Conservation (phyloP, 768 basidiomycete genomes). For the Mycena kentingensis region DNA sequence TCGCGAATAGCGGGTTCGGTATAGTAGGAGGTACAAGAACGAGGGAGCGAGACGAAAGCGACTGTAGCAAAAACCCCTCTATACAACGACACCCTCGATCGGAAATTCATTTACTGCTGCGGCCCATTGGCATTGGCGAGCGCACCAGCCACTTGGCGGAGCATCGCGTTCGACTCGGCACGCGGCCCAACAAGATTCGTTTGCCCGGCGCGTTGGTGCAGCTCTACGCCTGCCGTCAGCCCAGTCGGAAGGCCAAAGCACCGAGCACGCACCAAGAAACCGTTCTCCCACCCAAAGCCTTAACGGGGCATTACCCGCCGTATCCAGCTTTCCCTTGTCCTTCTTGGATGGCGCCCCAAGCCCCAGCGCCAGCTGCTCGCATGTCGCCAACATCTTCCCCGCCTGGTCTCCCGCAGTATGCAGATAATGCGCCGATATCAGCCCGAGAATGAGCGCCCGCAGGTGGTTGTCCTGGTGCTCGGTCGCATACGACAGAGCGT, state of each 20-base stretch:
- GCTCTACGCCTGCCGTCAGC: slow-evolving; percentile 40
- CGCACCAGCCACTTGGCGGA: slow-evolving; percentile 20
- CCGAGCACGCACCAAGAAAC: slow-evolving; percentile 52
- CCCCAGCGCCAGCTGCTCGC: slow-evolving; percentile 71
- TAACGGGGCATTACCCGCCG: slow-evolving; percentile 62
- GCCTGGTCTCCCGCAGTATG: slow-evolving; percentile 74
- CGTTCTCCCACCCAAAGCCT: slow-evolving; percentile 75
- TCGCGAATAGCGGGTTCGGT: slow-evolving; percentile 24
- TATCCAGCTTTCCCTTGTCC: slow-evolving; percentile 28
- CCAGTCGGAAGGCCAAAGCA: too few relatives aligned
- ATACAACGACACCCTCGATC: too few relatives aligned
- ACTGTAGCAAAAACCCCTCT: too few relatives aligned
- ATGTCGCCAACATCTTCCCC: slow-evolving; percentile 61
- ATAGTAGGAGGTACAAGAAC: slow-evolving; percentile 9
- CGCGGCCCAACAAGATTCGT: slow-evolving; percentile 49
- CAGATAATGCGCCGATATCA: slow-evolving; percentile 70
- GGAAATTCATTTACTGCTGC: too few relatives aligned
- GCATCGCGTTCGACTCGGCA: slow-evolving; percentile 41
- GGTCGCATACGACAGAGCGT: slow-evolving; percentile 59
- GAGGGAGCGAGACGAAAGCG: slow-evolving; percentile 2
- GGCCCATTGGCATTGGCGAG: too few relatives aligned
- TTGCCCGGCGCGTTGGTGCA: slow-evolving; percentile 60
- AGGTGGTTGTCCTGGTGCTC: slow-evolving; percentile 69
- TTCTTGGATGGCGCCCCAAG: slow-evolving; percentile 50
- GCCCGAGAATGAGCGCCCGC: slow-evolving; percentile 66